Evolutionary conservation across 495 filamentous ascomycete genomes (phyloP), one percentile per base, ranked within the genome.

Genomic region (Aspergillus affinis): DNA sequence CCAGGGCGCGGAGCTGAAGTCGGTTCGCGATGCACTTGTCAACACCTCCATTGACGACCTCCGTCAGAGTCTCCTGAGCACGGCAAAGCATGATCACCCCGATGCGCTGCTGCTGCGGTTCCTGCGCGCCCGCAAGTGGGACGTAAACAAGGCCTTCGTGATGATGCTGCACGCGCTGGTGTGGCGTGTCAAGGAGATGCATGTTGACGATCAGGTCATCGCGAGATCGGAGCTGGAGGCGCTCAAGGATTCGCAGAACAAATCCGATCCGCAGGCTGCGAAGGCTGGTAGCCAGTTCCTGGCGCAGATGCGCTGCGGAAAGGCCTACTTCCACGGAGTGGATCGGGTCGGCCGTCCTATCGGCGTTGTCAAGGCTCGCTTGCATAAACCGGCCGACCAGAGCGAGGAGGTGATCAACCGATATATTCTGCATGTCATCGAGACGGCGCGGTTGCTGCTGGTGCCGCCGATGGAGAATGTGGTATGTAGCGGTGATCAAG

Each of bases 81-180:
- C 50, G 9, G 50, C 50, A 1, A 52, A 52, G 50, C 50, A 52
- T 12, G 50, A 52, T n/a, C 50, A 96, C 69, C 94, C 94, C 0
- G 94, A 98, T 71, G 90, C 82, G 1, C 78, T 98, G 47, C 77
- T 97, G n/a, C 78, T 97, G 48, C 88, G 94, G 19, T 98, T 96
- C 70, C 77, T 98, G 51, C 83, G 94, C 36, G 94, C 94, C 18
- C 82, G 94, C 27, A 98, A 98, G 72, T 98, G 94, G 94, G 89
- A 97, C 66, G 84, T 96, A 15, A 85, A 92, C 44, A 91, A 89
- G 66, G 91, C 93, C 10, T 83, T 97, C 26, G 82, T 91, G 46
- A 97, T 98, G 94, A 77, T 96, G 74, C 83, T 97, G 55, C 86
- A 88, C 3, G 92, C 93, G 0, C 90, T 97, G 82, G 85, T 89